Conservation (phyloP, 2,329 filamentous ascomycete genomes). For the Cryphonectria japonica region DNA sequence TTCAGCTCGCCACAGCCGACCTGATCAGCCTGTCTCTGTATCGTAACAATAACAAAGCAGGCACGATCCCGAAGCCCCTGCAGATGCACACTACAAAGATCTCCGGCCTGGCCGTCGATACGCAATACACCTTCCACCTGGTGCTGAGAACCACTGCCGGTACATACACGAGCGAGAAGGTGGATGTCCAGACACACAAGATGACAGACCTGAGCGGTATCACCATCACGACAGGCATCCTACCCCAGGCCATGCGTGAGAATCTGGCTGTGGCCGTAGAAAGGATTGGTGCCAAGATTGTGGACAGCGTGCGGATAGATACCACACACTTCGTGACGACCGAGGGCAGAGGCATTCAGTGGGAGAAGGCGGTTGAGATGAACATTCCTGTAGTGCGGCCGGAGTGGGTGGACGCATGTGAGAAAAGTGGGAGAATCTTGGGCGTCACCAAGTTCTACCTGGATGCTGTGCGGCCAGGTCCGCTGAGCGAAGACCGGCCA, state of each 20-base stretch:
- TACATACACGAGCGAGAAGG: constrained; percentile 80
- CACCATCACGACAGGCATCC: constrained; percentile 87
- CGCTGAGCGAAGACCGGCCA: constrained; percentile 40
- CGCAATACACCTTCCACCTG: constrained; percentile 92
- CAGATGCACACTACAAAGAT: constrained; percentile 97
- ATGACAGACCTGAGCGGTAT: constrained; percentile 98
- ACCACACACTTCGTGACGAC: constrained; percentile 98
- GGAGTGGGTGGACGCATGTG: constrained; percentile 97
- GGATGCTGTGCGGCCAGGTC: constrained; percentile 67
- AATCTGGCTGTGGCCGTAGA: constrained; percentile 76
- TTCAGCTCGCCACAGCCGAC: constrained; percentile 89
- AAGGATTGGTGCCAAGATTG: constrained; percentile 89
- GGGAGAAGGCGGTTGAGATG: constrained; percentile 97
- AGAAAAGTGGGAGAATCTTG: constrained; percentile 87
- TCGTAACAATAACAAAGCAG: constrained; percentile 95
- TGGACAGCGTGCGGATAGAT: constrained; percentile 89
- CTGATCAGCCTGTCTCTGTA: constrained; percentile 88
- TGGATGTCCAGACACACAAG: constrained; percentile 90
- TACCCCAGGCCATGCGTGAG: constrained; percentile 75
- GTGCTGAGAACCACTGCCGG: constrained; percentile 90
- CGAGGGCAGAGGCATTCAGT: constrained; percentile 83
- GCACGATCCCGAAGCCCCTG: constrained; percentile 85
- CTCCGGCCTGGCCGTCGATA: constrained; percentile 92
- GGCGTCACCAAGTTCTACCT: constrained; percentile 96
- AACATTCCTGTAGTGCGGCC: constrained; percentile 97